Base-by-base conservation (phyloP, 2,329 filamentous ascomycete species). In the Cytospora paraplurivora region DNA sequence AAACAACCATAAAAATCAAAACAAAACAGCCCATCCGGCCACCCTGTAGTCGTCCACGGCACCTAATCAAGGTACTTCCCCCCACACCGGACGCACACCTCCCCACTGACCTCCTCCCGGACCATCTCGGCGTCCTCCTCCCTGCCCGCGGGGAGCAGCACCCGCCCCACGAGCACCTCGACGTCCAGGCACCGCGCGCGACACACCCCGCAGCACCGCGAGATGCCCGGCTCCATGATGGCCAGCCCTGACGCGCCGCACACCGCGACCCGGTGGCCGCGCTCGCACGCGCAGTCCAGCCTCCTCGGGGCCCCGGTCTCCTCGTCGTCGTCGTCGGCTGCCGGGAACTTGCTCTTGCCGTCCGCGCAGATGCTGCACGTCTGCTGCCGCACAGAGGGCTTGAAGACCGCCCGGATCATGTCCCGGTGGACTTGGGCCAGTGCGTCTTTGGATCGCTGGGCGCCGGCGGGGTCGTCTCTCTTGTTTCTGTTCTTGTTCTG, bases 161-260 rank as follows among this genome's bases (percentile, higher is more conserved):
- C 56, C 13, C 78, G 70, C 27, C 67, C 72, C 2, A 70, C 67
- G 27, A 86, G 71, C 66, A 80, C 77, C 5, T 77, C 73, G 0
- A 76, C 71, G 53, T 79, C 77, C 21, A 86, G 75, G 8, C 81
- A 84, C 32, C 84, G 78, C 33, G 78, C 72, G 17, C 79, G 80
- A 67, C 85, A 87, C 2, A 86, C 81, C 21, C 80, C 81, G 59
- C 85, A 87, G 3, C 80, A 78, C 38, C 79, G 76, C 0, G 84
- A 85, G 54, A 82, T 76, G 3, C 81, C 82, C 0, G 84, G 84
- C 1, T 77, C 78, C 63, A 83, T 75, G 66, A 87, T 83, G 13
- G 84, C 80, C 8, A 87, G 72, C 1, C 82, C 81, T 0, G 81
- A 84, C 0, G 81, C 78, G 0, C 81, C 80, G 64, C 85, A 87